These are phyloP conservation scores for Puccinia horiana DNA, from an alignment of 1,284 basidiomycete species.

Conservation along the genomic window DNA sequence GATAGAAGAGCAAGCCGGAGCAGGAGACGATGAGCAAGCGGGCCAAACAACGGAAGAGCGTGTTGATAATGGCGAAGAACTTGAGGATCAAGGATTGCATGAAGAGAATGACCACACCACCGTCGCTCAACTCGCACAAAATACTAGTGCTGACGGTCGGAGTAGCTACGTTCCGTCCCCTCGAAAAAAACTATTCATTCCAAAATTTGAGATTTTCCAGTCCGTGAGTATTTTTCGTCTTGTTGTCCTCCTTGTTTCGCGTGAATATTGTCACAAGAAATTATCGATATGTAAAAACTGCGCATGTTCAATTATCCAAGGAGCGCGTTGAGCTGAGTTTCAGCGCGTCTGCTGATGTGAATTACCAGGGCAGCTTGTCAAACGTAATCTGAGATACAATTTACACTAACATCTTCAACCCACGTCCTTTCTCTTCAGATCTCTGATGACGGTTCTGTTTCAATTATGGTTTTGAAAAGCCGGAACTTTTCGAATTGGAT, in stretches of 20 bases:
- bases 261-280: too few relatives aligned
- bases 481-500: slow-evolving; percentile 44
- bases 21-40: background rate
- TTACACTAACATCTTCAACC: too few relatives aligned
- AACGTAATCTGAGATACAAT: too few relatives aligned
- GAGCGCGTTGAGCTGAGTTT: too few relatives aligned
- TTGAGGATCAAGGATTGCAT: background rate
- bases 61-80: background rate
- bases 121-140: too few relatives aligned
- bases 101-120: background rate
- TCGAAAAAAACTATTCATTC: slow-evolving; percentile 2
- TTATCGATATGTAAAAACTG: background rate
- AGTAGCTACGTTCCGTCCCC: background rate
- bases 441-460: slow-evolving; percentile 37
- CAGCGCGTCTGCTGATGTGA: too few relatives aligned
- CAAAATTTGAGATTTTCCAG: slow-evolving; percentile 43
- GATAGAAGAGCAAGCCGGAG: slow-evolving; percentile 8
- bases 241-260: background rate
- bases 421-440: slow-evolving; percentile 1
- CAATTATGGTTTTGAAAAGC: slow-evolving; percentile 33
- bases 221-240: slow-evolving; percentile 18
- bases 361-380: too few relatives aligned
- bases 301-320: too few relatives aligned
- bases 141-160: background rate
- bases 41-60: background rate